These are phyloP conservation scores for Phascolomyces articulosus DNA, from an alignment of 371 early-diverging fungal genomes.

Conservation along the genomic window DNA sequence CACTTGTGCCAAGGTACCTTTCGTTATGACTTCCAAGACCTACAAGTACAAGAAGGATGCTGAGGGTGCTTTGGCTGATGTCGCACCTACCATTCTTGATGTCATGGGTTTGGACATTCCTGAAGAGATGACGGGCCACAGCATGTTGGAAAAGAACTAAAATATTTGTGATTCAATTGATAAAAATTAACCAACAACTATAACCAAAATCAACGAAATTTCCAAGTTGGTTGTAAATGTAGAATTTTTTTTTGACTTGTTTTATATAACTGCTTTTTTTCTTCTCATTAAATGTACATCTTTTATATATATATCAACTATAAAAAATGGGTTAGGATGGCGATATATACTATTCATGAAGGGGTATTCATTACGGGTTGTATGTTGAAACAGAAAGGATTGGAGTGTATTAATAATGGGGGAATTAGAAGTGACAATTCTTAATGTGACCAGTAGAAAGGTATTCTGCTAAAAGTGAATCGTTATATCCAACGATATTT, in stretches of 20 bases:
- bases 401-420: no score
- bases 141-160: constrained; percentile 36
- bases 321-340: no score
- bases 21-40: constrained; percentile 79
- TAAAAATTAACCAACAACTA: no score
- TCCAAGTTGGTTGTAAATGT: neutral
- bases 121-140: constrained; percentile 94
- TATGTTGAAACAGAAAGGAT: no score
- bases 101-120: constrained; percentile 95
- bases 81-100: constrained; percentile 97
- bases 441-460: no score
- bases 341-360: no score
- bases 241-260: neutral
- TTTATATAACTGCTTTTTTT: neutral
- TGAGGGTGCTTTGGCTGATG: constrained; percentile 91
- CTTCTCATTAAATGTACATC: neutral
- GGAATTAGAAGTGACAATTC: no score
- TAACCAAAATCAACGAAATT: neutral
- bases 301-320: neutral
- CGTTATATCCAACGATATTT: no score
- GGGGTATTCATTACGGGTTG: no score
- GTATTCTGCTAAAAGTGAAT: no score
- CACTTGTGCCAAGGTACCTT: constrained; percentile 93
- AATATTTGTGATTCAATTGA: no score
- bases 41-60: constrained; percentile 55